Conservation (phyloP, 331 rosid genomes). For the Cydonia oblonga region DNA sequence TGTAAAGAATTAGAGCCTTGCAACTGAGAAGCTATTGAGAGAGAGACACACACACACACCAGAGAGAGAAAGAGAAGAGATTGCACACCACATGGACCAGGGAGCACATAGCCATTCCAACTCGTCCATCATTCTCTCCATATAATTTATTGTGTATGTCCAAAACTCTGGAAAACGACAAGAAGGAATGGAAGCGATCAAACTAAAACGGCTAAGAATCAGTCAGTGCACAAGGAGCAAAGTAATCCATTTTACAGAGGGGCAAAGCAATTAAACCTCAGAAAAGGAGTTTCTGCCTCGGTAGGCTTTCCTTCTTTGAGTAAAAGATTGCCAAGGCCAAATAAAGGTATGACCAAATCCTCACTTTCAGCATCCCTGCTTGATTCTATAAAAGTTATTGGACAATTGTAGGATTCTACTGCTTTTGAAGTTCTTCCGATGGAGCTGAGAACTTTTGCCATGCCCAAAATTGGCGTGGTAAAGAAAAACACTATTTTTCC, state of each 20-base stretch:
- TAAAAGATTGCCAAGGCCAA: conserved; percentile 56
- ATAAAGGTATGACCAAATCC: conserved; percentile 70
- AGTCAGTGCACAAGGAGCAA: conserved; percentile 1
- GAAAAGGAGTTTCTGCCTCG: conserved; percentile 68
- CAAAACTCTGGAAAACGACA: conserved; percentile 39
- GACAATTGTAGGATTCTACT: conserved; percentile 40
- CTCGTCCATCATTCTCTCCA: conserved; percentile 79
- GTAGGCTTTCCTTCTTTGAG: conserved; percentile 35
- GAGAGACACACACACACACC: not conserved
- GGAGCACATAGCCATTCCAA: conserved; percentile 80
- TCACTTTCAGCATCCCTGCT: conserved; percentile 53
- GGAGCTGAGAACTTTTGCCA: conserved; percentile 60
- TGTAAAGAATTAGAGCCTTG: conserved; percentile 8
- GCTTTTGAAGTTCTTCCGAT: conserved; percentile 58
- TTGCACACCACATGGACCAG: conserved; percentile 57
- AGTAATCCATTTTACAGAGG: not conserved
- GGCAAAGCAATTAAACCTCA: conserved; percentile 35
- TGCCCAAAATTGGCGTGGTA: conserved; percentile 60
- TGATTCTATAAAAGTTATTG: conserved; percentile 54
- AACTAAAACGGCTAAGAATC: not conserved
- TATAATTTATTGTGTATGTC: conserved; percentile 44
- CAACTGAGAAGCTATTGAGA: conserved; percentile 7
- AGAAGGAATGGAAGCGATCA: conserved; percentile 6
- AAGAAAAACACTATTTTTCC: conserved; percentile 46
- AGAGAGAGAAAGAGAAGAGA: conserved; percentile 17